Evolutionary conservation across 1,284 basidiomycete genomes (phyloP).

Genomic region (Pterulicium gracile): DNA sequence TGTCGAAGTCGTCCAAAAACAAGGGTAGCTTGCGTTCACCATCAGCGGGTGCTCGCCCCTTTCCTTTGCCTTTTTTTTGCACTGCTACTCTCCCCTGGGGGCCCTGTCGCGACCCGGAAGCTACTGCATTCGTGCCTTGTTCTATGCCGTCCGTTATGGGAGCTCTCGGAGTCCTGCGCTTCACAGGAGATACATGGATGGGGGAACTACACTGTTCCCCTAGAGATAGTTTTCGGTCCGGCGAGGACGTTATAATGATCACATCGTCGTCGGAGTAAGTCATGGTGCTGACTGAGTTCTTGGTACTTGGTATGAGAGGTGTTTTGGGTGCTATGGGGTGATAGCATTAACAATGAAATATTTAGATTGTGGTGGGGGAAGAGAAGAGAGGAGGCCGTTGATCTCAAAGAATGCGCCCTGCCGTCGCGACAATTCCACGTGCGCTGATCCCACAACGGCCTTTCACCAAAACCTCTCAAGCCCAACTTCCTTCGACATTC

Average conservation of each 20-base stretch:
- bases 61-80: background rate
- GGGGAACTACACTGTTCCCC: background rate
- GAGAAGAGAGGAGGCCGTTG: background rate
- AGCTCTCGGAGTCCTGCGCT: background rate
- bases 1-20: background rate
- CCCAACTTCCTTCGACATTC: too few species aligned
- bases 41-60: too few species aligned
- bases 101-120: background rate
- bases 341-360: background rate
- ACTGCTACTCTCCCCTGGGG: too few species aligned
- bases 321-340: background rate
- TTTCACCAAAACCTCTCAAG: too few species aligned
- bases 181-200: background rate
- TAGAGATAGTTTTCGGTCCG: background rate
- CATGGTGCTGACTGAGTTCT: background rate
- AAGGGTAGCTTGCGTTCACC: background rate
- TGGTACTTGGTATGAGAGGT: background rate
- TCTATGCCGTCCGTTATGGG: background rate
- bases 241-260: background rate
- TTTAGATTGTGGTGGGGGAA: background rate
- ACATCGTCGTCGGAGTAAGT: background rate
- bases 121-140: background rate
- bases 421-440: background rate
- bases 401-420: background rate
- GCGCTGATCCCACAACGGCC: background rate